Conservation (phyloP, 371 early-diverging fungal species). For the Mucor saturninus region DNA sequence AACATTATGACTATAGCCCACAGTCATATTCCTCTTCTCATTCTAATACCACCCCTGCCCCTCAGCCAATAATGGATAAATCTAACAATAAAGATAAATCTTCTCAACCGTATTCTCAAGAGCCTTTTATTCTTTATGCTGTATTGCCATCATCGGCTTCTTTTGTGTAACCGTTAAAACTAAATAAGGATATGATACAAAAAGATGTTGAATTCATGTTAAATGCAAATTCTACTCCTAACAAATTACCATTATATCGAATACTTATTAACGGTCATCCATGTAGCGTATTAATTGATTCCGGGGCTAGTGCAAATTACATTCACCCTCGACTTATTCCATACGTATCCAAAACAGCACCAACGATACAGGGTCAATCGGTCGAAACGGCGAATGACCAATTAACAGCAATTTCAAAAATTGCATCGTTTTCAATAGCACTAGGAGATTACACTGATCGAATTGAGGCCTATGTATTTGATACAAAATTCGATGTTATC, state of each 20-base stretch:
- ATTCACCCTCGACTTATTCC: neutral
- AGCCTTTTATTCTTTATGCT: neutral
- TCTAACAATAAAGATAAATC: too few species aligned
- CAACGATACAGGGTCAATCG: neutral
- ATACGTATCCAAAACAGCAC: neutral
- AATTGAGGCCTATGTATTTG: constrained; percentile 9
- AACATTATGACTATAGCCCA: too few species aligned
- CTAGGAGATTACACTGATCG: neutral
- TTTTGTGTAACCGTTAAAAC: neutral
- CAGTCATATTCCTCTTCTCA: too few species aligned
- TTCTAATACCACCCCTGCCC: too few species aligned
- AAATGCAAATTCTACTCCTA: neutral
- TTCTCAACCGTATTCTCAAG: too few species aligned
- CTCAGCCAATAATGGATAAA: too few species aligned
- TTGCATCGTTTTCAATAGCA: neutral
- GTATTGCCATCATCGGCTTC: neutral
- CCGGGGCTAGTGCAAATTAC: constrained; percentile 7
- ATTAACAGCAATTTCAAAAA: too few species aligned
- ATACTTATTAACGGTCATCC: neutral
- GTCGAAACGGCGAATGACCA: constrained; percentile 10
- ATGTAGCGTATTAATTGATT: neutral
- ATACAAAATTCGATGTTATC: constrained; percentile 14
- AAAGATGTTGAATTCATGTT: neutral
- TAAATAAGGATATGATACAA: neutral
- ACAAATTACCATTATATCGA: neutral